A percentile compares a stretch with the other conserved stretches of the same genome.
Conservation (phyloP, 345 rosid species). For the Iberis pinnata region DNA sequence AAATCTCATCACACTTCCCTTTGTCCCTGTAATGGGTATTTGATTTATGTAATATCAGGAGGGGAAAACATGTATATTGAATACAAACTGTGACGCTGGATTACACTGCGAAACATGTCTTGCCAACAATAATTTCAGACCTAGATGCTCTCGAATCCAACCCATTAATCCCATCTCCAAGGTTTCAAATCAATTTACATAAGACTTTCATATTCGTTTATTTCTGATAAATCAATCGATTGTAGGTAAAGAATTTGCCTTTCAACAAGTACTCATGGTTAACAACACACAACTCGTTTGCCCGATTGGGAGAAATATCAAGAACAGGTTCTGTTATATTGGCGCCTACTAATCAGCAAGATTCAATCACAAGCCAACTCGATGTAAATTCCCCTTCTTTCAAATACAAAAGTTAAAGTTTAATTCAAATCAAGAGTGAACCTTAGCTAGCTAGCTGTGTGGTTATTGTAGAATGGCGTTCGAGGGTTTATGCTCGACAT, state of each 20-base stretch:
- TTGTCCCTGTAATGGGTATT: no score
- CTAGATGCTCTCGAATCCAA: slow-evolving; percentile 62
- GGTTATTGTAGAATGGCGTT: slow-evolving; percentile 67
- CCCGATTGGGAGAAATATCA: slow-evolving; percentile 43
- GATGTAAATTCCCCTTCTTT: slow-evolving; percentile 39
- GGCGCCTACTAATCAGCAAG: slow-evolving; percentile 73
- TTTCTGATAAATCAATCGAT: not conserved
- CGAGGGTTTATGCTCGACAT: slow-evolving; percentile 92
- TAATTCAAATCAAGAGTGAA: not conserved
- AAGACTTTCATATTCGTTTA: not conserved
- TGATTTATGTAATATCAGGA: slow-evolving; percentile 35
- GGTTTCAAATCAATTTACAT: slow-evolving; percentile 25
- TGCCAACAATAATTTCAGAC: slow-evolving; percentile 55
- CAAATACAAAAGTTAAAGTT: not conserved
- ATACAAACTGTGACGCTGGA: slow-evolving; percentile 55
- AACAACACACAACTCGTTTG: slow-evolving; percentile 88
- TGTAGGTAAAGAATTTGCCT: slow-evolving; percentile 52
- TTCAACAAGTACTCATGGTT: slow-evolving; percentile 87
- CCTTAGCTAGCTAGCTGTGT: not conserved
- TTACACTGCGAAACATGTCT: slow-evolving; percentile 68
- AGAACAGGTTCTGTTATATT: slow-evolving; percentile 48
- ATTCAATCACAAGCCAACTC: slow-evolving; percentile 70
- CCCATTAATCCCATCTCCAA: slow-evolving; percentile 57
- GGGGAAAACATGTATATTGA: slow-evolving; percentile 56
- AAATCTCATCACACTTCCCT: not conserved